phyloP scores from a whole-genome alignment of 2,329 filamentous ascomycete species.

The Chaetomium globosum region DNA sequence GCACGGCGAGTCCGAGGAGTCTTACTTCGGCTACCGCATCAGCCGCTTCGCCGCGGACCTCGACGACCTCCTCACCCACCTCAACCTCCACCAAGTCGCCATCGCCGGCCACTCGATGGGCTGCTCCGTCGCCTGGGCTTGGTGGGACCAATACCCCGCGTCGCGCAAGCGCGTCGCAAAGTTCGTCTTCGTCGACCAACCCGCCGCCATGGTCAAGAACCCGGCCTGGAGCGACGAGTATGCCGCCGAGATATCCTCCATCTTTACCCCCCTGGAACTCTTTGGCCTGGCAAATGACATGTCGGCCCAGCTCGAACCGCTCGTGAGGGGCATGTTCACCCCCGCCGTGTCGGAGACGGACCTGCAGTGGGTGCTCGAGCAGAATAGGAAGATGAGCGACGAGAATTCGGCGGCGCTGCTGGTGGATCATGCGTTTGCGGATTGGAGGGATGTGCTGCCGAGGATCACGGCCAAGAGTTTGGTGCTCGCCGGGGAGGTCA shows the following conservation, averaged over 20 bases:
- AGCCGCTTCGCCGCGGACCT: conserved; percentile 40
- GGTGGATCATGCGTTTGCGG: conserved; percentile 36
- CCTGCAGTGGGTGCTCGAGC: conserved; percentile 35
- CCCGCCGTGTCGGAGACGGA: conserved; percentile 34
- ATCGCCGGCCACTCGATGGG: conserved; percentile 45
- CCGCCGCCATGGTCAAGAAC: conserved; percentile 36
- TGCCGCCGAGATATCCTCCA: conserved; percentile 31
- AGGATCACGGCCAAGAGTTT: conserved; percentile 39
- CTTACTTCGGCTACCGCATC: conserved; percentile 39
- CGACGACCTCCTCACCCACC: conserved; percentile 36
- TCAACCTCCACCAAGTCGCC: conserved; percentile 40
- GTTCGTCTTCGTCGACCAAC: conserved; percentile 42
- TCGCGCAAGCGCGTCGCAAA: conserved; percentile 34
- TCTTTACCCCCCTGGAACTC: conserved; percentile 31
- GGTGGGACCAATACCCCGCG: conserved; percentile 41
- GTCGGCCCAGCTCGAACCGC: neutral
- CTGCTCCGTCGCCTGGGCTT: conserved; percentile 40
- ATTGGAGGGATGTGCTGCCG: conserved; percentile 41
- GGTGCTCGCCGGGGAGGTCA: conserved; percentile 34
- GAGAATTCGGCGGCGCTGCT: conserved; percentile 37
- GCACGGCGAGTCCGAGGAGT: conserved; percentile 44
- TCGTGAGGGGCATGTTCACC: conserved; percentile 1
- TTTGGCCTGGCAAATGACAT: conserved; percentile 30
- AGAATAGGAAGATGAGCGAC: conserved; percentile 39
- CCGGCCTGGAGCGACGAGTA: conserved; percentile 39